Evolutionary conservation across 352 stramenopile species (phyloP).

Genomic region (Globisporangium perplexum): DNA sequence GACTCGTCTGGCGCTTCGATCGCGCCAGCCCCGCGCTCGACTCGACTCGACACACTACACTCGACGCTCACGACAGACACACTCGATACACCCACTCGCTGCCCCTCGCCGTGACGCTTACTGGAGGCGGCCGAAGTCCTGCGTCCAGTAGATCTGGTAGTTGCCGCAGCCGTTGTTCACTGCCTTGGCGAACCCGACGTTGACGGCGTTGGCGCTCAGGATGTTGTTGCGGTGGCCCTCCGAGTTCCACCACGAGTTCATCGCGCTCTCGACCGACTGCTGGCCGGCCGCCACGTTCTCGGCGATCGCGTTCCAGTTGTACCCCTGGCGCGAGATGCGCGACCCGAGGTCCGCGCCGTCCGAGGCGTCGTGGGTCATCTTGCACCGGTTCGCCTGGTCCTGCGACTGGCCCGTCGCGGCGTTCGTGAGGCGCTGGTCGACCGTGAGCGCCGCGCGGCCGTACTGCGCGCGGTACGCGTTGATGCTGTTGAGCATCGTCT

Average conservation of each 20-base stretch:
- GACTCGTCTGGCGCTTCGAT: slow-evolving; percentile 12
- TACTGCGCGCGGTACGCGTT: slow-evolving; percentile 43
- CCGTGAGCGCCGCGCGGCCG: slow-evolving; percentile 28
- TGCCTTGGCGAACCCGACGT: slow-evolving; percentile 13
- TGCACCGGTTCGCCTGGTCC: slow-evolving; percentile 32
- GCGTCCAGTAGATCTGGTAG: slow-evolving; percentile 17
- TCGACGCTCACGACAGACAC: slow-evolving; percentile 1
- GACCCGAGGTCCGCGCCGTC: slow-evolving; percentile 31
- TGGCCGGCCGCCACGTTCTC: slow-evolving; percentile 59
- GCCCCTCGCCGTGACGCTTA: no score
- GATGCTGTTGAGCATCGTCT: slow-evolving; percentile 40
- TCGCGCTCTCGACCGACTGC: slow-evolving; percentile 26
- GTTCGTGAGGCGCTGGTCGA: slow-evolving; percentile 27
- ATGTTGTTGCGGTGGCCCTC: slow-evolving; percentile 43
- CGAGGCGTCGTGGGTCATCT: slow-evolving; percentile 36
- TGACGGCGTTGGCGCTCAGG: slow-evolving; percentile 18
- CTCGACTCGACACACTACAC: not conserved
- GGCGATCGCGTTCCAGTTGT: slow-evolving; percentile 27
- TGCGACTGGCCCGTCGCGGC: slow-evolving; percentile 37
- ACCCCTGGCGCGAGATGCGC: slow-evolving; percentile 30
- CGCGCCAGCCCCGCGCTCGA: slow-evolving; percentile 2
- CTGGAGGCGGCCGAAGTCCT: slow-evolving; percentile 11
- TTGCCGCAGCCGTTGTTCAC: slow-evolving; percentile 12
- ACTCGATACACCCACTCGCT: no score
- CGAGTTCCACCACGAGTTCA: slow-evolving; percentile 53